These are phyloP conservation scores for Sclerotiophoma versabilis DNA, from an alignment of 2,329 filamentous ascomycete species.

Conservation along the genomic window DNA sequence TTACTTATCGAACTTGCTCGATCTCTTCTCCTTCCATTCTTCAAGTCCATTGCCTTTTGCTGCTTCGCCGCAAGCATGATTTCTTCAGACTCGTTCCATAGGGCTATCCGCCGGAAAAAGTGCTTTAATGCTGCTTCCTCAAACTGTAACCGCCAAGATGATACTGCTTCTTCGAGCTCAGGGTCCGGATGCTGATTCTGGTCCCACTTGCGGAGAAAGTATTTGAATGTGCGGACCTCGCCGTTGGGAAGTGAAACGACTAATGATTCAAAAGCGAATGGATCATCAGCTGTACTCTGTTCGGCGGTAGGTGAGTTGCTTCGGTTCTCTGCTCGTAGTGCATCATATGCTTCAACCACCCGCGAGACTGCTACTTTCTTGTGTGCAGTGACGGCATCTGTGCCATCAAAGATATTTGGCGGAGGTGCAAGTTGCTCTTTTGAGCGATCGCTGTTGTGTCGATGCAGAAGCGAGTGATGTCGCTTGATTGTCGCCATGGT, in stretches of 20 bases:
- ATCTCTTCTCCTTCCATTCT: slow-evolving; percentile 16
- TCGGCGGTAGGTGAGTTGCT: slow-evolving; percentile 11
- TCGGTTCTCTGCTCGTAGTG: slow-evolving; percentile 10
- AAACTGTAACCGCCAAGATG: slow-evolving; percentile 17
- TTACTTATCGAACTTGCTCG: slow-evolving; percentile 20
- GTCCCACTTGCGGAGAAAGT: slow-evolving; percentile 33
- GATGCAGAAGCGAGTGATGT: slow-evolving; percentile 18
- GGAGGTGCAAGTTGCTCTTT: slow-evolving; percentile 1
- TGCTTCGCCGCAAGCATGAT: slow-evolving; percentile 19
- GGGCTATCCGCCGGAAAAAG: slow-evolving; percentile 29
- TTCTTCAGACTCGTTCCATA: slow-evolving; percentile 31
- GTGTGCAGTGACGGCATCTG: slow-evolving; percentile 10
- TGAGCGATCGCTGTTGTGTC: slow-evolving; percentile 13
- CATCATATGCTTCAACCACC: slow-evolving; percentile 19
- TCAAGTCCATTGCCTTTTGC: slow-evolving; percentile 20
- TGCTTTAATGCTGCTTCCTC: slow-evolving; percentile 31
- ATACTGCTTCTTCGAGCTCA: slow-evolving; percentile 25
- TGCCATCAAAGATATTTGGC: slow-evolving; percentile 12
- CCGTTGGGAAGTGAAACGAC: slow-evolving; percentile 22
- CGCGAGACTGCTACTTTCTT: slow-evolving; percentile 17
- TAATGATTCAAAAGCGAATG: slow-evolving; percentile 23
- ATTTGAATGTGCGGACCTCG: slow-evolving; percentile 32
- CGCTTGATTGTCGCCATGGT: slow-evolving; percentile 18
- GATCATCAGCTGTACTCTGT: slow-evolving; percentile 18
- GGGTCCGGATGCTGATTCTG: slow-evolving; percentile 19